Base-by-base conservation (phyloP, 1,284 basidiomycete genomes). In the Malassezia caprae region DNA sequence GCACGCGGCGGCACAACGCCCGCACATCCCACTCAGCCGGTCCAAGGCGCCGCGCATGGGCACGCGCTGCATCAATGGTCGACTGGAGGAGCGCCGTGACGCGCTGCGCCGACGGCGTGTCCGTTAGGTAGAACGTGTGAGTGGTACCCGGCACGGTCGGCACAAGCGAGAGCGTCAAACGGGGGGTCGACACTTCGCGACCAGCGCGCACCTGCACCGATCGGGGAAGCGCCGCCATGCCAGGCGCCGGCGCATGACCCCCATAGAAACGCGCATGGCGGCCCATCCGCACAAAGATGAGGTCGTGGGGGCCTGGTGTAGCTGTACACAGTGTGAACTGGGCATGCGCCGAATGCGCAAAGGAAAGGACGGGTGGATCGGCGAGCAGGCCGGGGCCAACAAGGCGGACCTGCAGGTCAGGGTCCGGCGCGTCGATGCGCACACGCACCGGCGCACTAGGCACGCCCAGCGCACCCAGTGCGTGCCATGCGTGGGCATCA, bases 331-430 rank as follows among this genome's bases (percentile, higher is more conserved):
- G 64, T 4, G 60, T 66, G 50, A 73, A 74, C 8, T 53, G 60
- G 17, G 63, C 58, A 27, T 59, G 53, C 39, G 59, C 58, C n/a
- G 53, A 37, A 1, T 32, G 27, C 7, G 54, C 45, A 44, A 74
- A 74, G 0, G 65, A 61, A 21, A 74, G 52, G 8, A 74, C 51
- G 1, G 68, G 66, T 13, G 72, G 72, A 21, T 71, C 66, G 43
- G 69, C 68, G 21, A 50, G 57, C 8, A 63, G 60, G 37, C 68
- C 69, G 23, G 59, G 59, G 19, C 68, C 72, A 27, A 69, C 64
- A 1, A 74, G 55, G 0, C 64, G 56, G 35, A 74, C 60, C 8
- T 63, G 63, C 37, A 74, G 39, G 44, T 69, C 67, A 2, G 68
- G 59, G 43, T 74, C 72, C 0, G 64, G 60, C 4, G 57, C 54